Base-by-base conservation (phyloP, 2,329 filamentous ascomycete species). In the Cercospora citrullina region DNA sequence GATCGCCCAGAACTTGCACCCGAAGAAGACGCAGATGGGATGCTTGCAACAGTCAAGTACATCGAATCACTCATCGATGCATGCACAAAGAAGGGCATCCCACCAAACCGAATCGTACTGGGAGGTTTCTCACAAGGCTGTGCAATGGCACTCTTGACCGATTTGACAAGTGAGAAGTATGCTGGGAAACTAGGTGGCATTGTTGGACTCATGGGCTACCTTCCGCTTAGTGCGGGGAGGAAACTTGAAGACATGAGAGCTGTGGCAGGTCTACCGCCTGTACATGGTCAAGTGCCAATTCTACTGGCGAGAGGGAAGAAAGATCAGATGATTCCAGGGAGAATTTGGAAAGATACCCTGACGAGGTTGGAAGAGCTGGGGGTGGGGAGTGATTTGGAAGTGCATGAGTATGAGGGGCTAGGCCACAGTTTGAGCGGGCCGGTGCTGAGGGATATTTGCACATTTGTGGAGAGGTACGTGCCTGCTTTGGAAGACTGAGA, bases 111-210 rank as follows among this genome's bases (percentile, higher is more conserved):
- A 14, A 82, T 84, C 53, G 74, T 84, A 1, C 74, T 84, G 1
- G 82, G 81, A 14, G 82, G 83, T 1, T 84, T 84, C 73, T 81
- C 80, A 12, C 82, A 84, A 68, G 83, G 82, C 18, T 81, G 81
- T 73, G 82, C 81, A 0, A 77, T 84, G 61, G 75, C 79, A 6
- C 69, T 84, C 16, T 75, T 84, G 5, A 79, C 79, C 3, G 81
- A 81, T 7, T 68, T 84, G 23, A 78, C 75, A 1, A 79, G 78
- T 5, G 64, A 64, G 1, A 78, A 77, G 48, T 80, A 80, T 63
- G 72, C 78, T 3, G 81, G 81, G 1, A 76, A 75, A 26, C 73
- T 84, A 65, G 80, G 72, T 66, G 82, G 73, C 4, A 71, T 84
- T 36, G 78, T 81, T 0, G 81, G 81, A 0, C 63, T 85, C 53